A percentile compares a stretch with the other conserved stretches of the same genome.
Conservation (phyloP, 352 stramenopile species). For the Globisporangium parvum region DNA sequence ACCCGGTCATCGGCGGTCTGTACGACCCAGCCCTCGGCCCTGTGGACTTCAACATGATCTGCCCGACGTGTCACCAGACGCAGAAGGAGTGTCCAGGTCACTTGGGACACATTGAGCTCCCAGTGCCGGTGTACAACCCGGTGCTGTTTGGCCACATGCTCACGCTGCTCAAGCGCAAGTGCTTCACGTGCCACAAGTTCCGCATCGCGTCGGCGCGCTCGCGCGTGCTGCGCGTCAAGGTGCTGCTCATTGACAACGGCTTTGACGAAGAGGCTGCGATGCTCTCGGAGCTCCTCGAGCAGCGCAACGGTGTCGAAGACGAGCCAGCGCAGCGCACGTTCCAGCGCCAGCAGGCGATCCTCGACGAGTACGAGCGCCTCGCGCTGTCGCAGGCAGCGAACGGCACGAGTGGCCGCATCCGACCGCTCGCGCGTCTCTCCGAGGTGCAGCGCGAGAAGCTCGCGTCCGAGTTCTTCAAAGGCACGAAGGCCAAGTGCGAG, state of each 20-base stretch:
- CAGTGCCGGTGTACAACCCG: slow-evolving; percentile 97
- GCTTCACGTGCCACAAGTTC: slow-evolving; percentile 98
- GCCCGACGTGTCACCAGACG: slow-evolving; percentile 94
- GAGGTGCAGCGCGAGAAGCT: slow-evolving; percentile 81
- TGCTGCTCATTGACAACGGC: slow-evolving; percentile 89
- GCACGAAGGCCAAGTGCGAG: slow-evolving; percentile 92
- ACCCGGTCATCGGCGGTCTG: slow-evolving; percentile 92
- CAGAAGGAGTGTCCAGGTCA: slow-evolving; percentile 97
- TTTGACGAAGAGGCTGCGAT: slow-evolving; percentile 75
- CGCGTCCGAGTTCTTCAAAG: slow-evolving; percentile 87
- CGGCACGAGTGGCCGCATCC: slow-evolving; percentile 15
- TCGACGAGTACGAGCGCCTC: slow-evolving; percentile 87
- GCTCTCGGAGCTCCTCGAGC: slow-evolving; percentile 75
- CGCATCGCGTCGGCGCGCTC: slow-evolving; percentile 66
- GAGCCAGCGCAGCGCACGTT: slow-evolving; percentile 64
- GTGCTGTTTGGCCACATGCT: slow-evolving; percentile 95
- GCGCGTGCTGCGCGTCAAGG: slow-evolving; percentile 85
- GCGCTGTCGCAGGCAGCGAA: slow-evolving; percentile 49
- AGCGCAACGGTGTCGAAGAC: slow-evolving; percentile 84
- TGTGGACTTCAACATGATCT: slow-evolving; percentile 88
- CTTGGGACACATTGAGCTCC: slow-evolving; percentile 98
- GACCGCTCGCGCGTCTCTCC: slow-evolving; percentile 49
- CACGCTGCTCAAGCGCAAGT: slow-evolving; percentile 96
- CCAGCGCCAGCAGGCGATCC: slow-evolving; percentile 77
- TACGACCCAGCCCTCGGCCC: slow-evolving; percentile 97